Percentiles rank a stretch among this genome's conserved stretches.
Conservation (phyloP, 2,329 filamentous ascomycete genomes). For the Davidsoniella neocaledoniae region DNA sequence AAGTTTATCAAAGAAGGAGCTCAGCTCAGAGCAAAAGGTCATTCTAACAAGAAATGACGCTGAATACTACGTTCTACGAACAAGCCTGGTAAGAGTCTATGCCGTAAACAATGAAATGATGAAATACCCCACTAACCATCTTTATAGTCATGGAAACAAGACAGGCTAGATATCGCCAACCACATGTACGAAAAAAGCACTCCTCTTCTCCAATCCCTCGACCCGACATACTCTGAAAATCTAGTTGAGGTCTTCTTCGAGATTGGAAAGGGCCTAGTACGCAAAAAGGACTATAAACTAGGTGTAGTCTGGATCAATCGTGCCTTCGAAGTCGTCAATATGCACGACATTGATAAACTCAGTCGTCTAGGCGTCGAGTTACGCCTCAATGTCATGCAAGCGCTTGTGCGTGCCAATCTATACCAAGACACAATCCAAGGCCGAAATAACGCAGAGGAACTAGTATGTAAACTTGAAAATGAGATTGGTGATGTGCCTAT, state of each 20-base stretch:
- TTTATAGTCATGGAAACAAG: slow-evolving; percentile 54
- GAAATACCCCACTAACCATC: slow-evolving; percentile 13
- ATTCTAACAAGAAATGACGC: slow-evolving; percentile 19
- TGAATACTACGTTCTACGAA: slow-evolving; percentile 51
- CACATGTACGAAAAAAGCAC: slow-evolving; percentile 52
- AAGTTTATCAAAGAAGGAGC: neutral
- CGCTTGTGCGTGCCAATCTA: slow-evolving; percentile 38
- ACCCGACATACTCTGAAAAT: slow-evolving; percentile 37
- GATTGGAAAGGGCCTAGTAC: slow-evolving; percentile 46
- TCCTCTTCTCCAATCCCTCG: slow-evolving; percentile 23
- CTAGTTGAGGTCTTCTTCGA: slow-evolving; percentile 54
- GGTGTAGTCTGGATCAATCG: slow-evolving; percentile 48
- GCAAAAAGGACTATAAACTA: slow-evolving; percentile 30
- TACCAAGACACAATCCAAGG: slow-evolving; percentile 27
- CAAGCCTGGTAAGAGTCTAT: slow-evolving; percentile 38
- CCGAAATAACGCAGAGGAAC: slow-evolving; percentile 33
- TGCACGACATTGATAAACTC: slow-evolving; percentile 35
- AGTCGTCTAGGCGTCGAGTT: slow-evolving; percentile 47
- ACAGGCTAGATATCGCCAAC: slow-evolving; percentile 58
- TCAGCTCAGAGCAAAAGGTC: slow-evolving; percentile 1
- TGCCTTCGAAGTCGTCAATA: slow-evolving; percentile 41
- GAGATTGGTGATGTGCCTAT: slow-evolving; percentile 47
- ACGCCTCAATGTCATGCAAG: slow-evolving; percentile 48
- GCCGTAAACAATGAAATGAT: neutral
- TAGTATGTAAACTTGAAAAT: slow-evolving; percentile 44